Conservation (phyloP, 1,139 yeast species). For the Blastobotrys illinoisensis region DNA sequence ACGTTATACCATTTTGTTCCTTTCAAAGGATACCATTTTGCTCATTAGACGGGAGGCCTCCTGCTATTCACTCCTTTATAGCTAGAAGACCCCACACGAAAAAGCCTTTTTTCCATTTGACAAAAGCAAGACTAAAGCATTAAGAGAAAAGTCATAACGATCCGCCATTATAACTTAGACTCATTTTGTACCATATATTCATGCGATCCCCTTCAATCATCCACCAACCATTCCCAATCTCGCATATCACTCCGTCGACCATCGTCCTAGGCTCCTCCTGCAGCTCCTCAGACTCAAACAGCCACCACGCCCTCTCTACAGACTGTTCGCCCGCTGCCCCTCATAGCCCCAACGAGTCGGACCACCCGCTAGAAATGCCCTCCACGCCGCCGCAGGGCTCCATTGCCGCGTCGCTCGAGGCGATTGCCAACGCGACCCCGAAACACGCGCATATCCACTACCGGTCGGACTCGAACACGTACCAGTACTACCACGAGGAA, state of each 20-base stretch:
- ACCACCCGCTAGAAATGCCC: neutral
- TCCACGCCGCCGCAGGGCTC: neutral
- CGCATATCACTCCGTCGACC: constrained; percentile 24
- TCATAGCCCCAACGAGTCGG: neutral
- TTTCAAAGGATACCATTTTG: no score
- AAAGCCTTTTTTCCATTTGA: neutral
- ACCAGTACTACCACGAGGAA: neutral
- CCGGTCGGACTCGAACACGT: neutral
- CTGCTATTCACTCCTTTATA: neutral
- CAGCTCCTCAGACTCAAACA: constrained; percentile 1
- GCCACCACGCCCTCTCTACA: neutral
- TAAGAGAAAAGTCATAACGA: no score
- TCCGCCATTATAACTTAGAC: neutral
- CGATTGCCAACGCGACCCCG: neutral
- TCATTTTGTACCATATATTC: neutral
- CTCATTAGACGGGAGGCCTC: neutral
- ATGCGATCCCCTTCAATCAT: constrained; percentile 12
- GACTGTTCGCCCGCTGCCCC: neutral
- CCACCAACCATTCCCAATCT: constrained; percentile 21
- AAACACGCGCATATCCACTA: neutral
- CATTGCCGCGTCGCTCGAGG: neutral
- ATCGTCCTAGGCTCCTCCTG: constrained; percentile 22
- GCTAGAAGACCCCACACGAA: neutral
- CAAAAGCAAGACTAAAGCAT: neutral
- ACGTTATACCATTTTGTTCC: no score